phyloP scores from a whole-genome alignment of 2,329 filamentous ascomycete genomes.

The Parascedosporium putredinis region DNA sequence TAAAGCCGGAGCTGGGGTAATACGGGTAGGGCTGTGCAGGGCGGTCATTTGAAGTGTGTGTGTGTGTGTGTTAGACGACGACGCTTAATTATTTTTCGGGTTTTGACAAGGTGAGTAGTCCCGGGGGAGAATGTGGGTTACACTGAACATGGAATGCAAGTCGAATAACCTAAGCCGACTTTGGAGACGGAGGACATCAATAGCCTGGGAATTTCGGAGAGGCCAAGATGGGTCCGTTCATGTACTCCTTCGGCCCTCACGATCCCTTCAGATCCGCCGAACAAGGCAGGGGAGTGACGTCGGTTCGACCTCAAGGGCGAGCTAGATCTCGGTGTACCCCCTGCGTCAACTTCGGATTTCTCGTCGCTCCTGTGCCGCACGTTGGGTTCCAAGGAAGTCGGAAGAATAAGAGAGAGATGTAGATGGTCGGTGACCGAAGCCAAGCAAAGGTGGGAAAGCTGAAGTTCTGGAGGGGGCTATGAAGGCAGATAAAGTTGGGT shows the following conservation, averaged over 20 bases:
- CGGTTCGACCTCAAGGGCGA: neutral
- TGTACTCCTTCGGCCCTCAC: neutral
- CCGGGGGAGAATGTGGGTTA: no score
- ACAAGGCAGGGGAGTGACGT: neutral
- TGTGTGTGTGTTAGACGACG: no score
- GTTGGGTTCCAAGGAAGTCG: neutral
- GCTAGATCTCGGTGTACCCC: neutral
- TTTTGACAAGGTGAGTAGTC: neutral
- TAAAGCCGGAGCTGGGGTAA: neutral
- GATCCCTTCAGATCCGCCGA: neutral
- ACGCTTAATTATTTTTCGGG: no score
- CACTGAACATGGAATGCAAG: no score
- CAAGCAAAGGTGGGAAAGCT: neutral
- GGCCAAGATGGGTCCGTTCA: neutral
- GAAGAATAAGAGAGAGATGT: neutral
- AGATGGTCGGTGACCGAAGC: neutral
- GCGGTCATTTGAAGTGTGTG: no score
- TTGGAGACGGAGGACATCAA: neutral
- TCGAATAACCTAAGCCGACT: neutral
- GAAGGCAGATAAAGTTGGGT: neutral
- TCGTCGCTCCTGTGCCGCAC: neutral
- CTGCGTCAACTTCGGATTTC: no score
- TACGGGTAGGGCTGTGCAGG: neutral
- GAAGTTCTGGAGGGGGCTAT: no score
- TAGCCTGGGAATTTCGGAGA: neutral